Evolutionary conservation across 2,329 filamentous ascomycete species (phyloP).

Genomic region (Rhynchosporium secalis): DNA sequence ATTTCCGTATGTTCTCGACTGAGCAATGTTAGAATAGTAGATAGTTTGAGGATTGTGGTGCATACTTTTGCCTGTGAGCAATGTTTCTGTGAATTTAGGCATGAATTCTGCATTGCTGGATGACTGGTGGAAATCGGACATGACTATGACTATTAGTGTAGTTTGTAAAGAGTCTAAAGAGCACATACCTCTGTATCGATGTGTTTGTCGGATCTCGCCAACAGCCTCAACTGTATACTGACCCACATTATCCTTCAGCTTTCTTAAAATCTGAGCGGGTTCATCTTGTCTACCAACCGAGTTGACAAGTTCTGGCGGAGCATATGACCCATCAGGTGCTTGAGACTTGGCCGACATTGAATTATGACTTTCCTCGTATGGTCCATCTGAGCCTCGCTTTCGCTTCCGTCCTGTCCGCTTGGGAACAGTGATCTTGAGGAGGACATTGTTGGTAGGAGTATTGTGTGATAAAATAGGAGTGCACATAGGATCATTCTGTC

Average conservation of each 20-base stretch:
- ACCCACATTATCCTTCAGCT: constrained; percentile 68
- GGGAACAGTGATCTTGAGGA: constrained; percentile 84
- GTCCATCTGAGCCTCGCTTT: constrained; percentile 72
- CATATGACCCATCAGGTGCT: neutral
- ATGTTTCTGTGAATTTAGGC: constrained; percentile 66
- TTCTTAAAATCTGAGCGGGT: constrained; percentile 57
- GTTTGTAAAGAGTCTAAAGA: neutral
- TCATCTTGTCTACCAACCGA: constrained; percentile 49
- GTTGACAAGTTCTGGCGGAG: neutral
- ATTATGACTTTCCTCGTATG: constrained; percentile 36
- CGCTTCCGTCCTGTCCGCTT: constrained; percentile 83
- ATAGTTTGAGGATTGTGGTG: constrained; percentile 4
- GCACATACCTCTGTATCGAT: constrained; percentile 72
- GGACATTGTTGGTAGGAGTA: constrained; percentile 74
- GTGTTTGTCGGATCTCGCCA: constrained; percentile 73
- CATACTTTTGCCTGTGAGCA: constrained; percentile 71
- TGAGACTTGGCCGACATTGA: neutral
- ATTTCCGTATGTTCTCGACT: constrained; percentile 62
- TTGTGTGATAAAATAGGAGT: constrained; percentile 77
- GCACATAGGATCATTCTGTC: constrained; percentile 76
- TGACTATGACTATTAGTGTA: constrained; percentile 44
- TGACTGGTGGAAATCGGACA: constrained; percentile 86
- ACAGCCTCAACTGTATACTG: constrained; percentile 69
- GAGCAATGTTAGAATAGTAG: constrained; percentile 26
- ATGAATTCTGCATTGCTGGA: constrained; percentile 69